Conservation (phyloP, 176 grass and related monocot species). For the Avena atlantica region DNA sequence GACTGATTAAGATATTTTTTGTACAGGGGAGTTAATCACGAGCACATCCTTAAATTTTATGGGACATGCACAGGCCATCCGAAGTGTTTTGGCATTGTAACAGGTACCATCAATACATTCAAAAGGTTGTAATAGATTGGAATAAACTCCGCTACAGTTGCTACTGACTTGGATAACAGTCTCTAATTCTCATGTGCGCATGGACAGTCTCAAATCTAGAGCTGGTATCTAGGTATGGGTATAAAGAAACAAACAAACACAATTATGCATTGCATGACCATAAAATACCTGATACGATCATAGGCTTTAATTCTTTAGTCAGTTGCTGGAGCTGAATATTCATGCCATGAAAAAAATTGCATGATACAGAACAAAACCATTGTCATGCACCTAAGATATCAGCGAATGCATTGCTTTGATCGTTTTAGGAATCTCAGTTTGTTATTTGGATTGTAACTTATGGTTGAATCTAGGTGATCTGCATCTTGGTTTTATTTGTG, state of each 20-base stretch:
- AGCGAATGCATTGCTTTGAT: not conserved
- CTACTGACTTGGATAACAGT: constrained; percentile 22
- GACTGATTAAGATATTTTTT: constrained; percentile 39
- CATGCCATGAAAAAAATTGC: not conserved
- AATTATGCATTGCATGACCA: not conserved
- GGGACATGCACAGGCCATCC: constrained; percentile 72
- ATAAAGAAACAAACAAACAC: not conserved
- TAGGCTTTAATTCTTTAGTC: not conserved
- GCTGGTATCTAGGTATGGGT: not conserved
- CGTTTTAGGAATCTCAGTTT: not conserved
- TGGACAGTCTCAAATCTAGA: not conserved
- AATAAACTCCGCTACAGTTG: not conserved
- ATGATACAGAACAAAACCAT: constrained; percentile 1
- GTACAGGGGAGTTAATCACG: constrained; percentile 74
- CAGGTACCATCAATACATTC: constrained; percentile 56
- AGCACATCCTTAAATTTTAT: constrained; percentile 81
- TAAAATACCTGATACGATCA: constrained; percentile 4
- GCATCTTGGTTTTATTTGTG: not conserved
- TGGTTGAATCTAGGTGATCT: constrained; percentile 21
- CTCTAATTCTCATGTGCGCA: not conserved
- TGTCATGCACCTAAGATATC: constrained; percentile 7
- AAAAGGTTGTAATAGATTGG: constrained; percentile 21
- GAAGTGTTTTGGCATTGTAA: constrained; percentile 67
- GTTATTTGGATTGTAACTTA: not conserved
- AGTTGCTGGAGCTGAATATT: not conserved